Evolutionary conservation across 164 flowering plant genomes (phyloP).

Genomic region (Dillenia turbinata): DNA sequence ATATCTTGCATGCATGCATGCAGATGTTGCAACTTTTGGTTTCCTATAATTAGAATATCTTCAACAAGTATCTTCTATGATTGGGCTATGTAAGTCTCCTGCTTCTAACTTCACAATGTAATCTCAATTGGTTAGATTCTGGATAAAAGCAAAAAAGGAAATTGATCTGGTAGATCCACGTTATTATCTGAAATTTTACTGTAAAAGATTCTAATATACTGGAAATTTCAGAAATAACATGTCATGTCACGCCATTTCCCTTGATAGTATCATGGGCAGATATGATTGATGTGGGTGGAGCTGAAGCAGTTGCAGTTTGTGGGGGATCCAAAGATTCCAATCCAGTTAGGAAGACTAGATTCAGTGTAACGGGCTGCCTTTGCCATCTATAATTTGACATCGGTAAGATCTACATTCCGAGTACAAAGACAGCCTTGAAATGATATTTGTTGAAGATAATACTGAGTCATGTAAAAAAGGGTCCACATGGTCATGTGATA

Average conservation of each 20-base stretch:
- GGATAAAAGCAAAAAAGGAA: slow-evolving; percentile 62
- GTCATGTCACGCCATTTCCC: slow-evolving; percentile 7
- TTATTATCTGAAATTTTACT: slow-evolving; percentile 17
- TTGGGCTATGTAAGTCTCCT: slow-evolving; percentile 6
- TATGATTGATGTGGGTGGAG: slow-evolving; percentile 85
- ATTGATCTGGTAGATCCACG: slow-evolving; percentile 57
- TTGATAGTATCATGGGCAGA: slow-evolving; percentile 85
- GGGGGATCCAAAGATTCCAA: slow-evolving; percentile 83
- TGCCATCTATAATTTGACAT: too few species aligned
- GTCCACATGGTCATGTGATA: too few species aligned
- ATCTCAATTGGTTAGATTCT: slow-evolving; percentile 57
- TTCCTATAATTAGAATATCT: not conserved
- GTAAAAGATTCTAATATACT: not conserved
- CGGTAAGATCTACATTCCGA: too few species aligned
- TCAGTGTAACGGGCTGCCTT: slow-evolving; percentile 38
- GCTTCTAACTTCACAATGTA: slow-evolving; percentile 32
- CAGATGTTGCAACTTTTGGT: not conserved
- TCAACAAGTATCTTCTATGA: slow-evolving; percentile 8
- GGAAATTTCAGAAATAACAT: not conserved
- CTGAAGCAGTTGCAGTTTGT: slow-evolving; percentile 83
- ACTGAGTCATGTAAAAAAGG: too few species aligned
- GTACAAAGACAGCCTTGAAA: not conserved
- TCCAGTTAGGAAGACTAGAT: slow-evolving; percentile 76
- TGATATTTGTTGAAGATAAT: not conserved
- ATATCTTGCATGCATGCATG: not conserved